Evolutionary conservation across 495 filamentous ascomycete genomes (phyloP), one percentile per base, ranked within the genome.

Genomic region (Trichoderma orchidacearum): DNA sequence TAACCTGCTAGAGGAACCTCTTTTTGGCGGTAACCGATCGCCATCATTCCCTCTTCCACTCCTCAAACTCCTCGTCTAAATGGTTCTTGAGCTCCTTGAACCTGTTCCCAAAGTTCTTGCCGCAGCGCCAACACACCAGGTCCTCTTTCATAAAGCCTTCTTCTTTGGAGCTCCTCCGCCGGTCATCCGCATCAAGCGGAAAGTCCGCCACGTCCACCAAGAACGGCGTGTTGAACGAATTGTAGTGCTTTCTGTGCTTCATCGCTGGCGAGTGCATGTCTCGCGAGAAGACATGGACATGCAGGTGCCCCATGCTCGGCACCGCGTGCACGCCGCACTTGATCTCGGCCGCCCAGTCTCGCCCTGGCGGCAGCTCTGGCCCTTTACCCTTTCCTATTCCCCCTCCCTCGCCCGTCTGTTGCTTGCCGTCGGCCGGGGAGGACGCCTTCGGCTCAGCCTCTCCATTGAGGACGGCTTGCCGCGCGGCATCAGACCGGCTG

Each of bases 291-390:
- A 98, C 81, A 69, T 98, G 93, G 17, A 98, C 76, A 68, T 98
- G 93, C 55, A 98, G 68, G 69, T 96, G 89, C 55, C 81, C 84
- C 93, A 98, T 95, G 18, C 81, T 86, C n/a, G 93, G 93, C 56
- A 82, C 77, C 2, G 87, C 86, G 71, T 98, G 93, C 0, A 95
- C 73, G 21, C 93, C 93, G 15, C 82, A 77, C 38, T 82, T 77
- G 55, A 96, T 76, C 27, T 93, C 89, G n/a, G 67, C 66, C 35
- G 76, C 72, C 86, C 89, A 98, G 65, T 95, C 82, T 18, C 91
- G 73, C 0, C 90, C 90, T 0, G 63, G 58, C 0, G 90, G 89
- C 17, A 89, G 68, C 30, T 75, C 66, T 3, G 41, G 41, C n/a
- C 6, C 9, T 48, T 48, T 48, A 1, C 17, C 21, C 21, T 11